Conservation (phyloP, 1,139 yeast species). For the Arxiozyma slooffiae region DNA sequence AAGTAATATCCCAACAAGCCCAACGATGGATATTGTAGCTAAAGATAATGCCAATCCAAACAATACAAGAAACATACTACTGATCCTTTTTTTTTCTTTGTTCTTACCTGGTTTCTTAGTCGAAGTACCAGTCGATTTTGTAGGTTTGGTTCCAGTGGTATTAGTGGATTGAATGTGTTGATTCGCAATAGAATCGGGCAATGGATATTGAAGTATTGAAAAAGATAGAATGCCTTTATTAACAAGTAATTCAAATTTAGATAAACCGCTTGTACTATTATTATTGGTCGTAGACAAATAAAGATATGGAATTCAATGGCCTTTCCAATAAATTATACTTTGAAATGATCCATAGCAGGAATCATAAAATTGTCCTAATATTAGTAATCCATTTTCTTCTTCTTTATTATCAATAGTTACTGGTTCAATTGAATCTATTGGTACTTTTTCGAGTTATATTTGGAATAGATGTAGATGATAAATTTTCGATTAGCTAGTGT, state of each 20-base stretch:
- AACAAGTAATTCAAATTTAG: constrained; percentile 20
- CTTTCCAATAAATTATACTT: constrained; percentile 62
- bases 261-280: constrained; percentile 1
- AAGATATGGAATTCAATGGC: constrained; percentile 62
- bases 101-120: constrained; percentile 8
- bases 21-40: constrained; percentile 63
- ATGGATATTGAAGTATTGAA: constrained; percentile 15
- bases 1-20: constrained; percentile 49
- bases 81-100: constrained; percentile 23
- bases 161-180: not conserved
- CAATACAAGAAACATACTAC: constrained; percentile 73
- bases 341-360: constrained; percentile 49
- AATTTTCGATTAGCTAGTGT: constrained; percentile 7
- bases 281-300: constrained; percentile 14
- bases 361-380: constrained; percentile 46
- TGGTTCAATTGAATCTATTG: constrained; percentile 6
- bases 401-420: constrained; percentile 3
- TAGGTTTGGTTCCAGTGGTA: constrained; percentile 9
- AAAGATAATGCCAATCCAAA: constrained; percentile 81
- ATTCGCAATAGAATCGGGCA: constrained; percentile 8
- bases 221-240: constrained; percentile 34
- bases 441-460: constrained; percentile 6
- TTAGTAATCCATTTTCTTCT: constrained; percentile 5
- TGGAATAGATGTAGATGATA: constrained; percentile 12
- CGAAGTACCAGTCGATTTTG: constrained; percentile 19